Evolutionary conservation across 106 monocot species (phyloP).

Genomic region (Chionographis japonica): DNA sequence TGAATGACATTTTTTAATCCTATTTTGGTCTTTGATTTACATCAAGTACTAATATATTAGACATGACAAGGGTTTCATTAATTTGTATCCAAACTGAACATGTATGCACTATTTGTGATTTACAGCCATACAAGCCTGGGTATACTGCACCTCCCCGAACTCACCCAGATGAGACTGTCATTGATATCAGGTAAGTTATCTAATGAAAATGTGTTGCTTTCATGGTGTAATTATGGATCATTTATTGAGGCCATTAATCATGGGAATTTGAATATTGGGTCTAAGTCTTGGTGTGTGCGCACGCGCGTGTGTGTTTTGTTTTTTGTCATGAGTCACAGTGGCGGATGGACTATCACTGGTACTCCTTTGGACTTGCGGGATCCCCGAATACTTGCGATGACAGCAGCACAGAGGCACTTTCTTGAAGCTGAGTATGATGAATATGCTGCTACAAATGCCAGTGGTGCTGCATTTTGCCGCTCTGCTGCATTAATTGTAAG

Average conservation of each 20-base stretch:
- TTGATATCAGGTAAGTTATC: slow-evolving; percentile 66
- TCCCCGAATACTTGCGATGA: slow-evolving; percentile 71
- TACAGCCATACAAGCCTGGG: slow-evolving; percentile 71
- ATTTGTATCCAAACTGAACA: no score
- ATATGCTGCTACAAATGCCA: slow-evolving; percentile 73
- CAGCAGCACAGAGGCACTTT: slow-evolving; percentile 61
- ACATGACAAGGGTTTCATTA: no score
- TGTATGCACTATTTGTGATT: background rate
- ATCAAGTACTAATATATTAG: no score
- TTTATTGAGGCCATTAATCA: slow-evolving; percentile 3
- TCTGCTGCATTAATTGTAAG: slow-evolving; percentile 78
- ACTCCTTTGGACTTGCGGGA: slow-evolving; percentile 60
- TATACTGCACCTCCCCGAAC: slow-evolving; percentile 57
- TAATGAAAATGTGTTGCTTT: background rate
- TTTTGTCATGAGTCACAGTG: slow-evolving; percentile 22
- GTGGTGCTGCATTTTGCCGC: slow-evolving; percentile 79
- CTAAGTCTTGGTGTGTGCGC: background rate
- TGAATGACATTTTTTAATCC: no score
- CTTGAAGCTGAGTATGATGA: slow-evolving; percentile 89
- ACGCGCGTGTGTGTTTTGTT: no score
- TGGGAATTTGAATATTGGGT: background rate
- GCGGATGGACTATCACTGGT: slow-evolving; percentile 68
- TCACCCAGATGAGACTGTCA: slow-evolving; percentile 59
- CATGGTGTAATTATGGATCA: background rate
- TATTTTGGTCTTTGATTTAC: no score